Conservation (phyloP, 164 flowering plant genomes). For the Sedum album region DNA sequence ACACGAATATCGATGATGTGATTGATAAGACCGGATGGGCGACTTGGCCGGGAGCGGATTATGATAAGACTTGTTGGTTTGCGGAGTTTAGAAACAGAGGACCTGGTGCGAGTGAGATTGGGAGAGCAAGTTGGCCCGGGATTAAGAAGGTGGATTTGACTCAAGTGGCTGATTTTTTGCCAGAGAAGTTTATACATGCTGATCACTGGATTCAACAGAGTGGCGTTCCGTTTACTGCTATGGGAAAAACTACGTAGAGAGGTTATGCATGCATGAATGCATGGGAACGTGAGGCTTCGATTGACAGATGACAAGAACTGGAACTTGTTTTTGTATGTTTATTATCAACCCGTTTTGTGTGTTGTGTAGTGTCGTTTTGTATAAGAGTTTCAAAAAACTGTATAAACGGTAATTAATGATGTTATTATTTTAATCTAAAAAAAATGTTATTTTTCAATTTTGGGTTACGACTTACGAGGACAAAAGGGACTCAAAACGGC, state of each 20-base stretch:
- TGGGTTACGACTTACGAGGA: too few relatives aligned
- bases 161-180: slow-evolving; percentile 23
- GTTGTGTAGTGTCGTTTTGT: too few relatives aligned
- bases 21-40: slow-evolving; percentile 47
- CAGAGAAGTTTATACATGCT: slow-evolving; percentile 25
- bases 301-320: background rate
- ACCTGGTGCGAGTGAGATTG: slow-evolving; percentile 23
- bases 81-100: slow-evolving; percentile 47
- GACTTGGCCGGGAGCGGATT: slow-evolving; percentile 35
- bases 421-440: too few relatives aligned
- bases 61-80: slow-evolving; percentile 30
- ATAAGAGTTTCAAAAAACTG: too few relatives aligned
- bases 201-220: slow-evolving; percentile 36
- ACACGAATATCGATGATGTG: slow-evolving; percentile 33
- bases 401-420: too few relatives aligned
- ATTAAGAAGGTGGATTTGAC: slow-evolving; percentile 20
- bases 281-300: background rate
- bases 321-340: too few relatives aligned
- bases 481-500: too few relatives aligned
- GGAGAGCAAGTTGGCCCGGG: slow-evolving; percentile 48
- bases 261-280: background rate
- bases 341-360: too few relatives aligned
- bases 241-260: background rate
- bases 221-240: slow-evolving; percentile 39
- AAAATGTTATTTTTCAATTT: too few relatives aligned